These are phyloP conservation scores for Kwoniella europaea DNA, from an alignment of 768 basidiomycete genomes.

Conservation along the genomic window DNA sequence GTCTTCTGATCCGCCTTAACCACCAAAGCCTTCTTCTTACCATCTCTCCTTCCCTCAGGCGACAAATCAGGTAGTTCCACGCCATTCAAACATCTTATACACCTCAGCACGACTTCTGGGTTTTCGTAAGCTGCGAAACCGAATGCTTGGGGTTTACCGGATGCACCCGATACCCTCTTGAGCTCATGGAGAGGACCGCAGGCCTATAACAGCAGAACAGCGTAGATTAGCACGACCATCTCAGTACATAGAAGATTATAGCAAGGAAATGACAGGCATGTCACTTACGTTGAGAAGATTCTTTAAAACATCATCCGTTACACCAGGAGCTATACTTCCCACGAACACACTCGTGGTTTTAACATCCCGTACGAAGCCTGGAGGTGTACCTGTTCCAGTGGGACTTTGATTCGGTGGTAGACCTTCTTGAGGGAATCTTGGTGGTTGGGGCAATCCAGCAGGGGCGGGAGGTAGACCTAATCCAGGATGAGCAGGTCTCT, in stretches of 20 bases:
- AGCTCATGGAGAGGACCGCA: slow-evolving; percentile 88
- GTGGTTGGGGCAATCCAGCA: slow-evolving; percentile 38
- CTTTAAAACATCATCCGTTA: slow-evolving; percentile 80
- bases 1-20: slow-evolving; percentile 99
- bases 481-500: slow-evolving; percentile 40
- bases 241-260: background rate
- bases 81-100: slow-evolving; percentile 69
- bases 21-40: slow-evolving; percentile 69
- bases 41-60: slow-evolving; percentile 58
- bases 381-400: slow-evolving; percentile 27
- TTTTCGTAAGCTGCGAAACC: slow-evolving; percentile 97
- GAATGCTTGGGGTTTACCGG: slow-evolving; percentile 93
- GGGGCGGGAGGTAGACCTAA: slow-evolving; percentile 38
- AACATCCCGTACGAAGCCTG: slow-evolving; percentile 50
- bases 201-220: slow-evolving; percentile 63
- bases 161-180: slow-evolving; percentile 88
- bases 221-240: background rate
- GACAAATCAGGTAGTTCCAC: slow-evolving; percentile 67
- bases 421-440: slow-evolving; percentile 11
- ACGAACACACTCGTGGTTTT: slow-evolving; percentile 81
- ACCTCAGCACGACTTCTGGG: slow-evolving; percentile 85
- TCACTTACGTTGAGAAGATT: slow-evolving; percentile 73
- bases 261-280: background rate
- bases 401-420: background rate
- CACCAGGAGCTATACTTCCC: slow-evolving; percentile 93